phyloP scores from a whole-genome alignment of 2,329 filamentous ascomycete genomes.

The Sclerotinia minor region DNA sequence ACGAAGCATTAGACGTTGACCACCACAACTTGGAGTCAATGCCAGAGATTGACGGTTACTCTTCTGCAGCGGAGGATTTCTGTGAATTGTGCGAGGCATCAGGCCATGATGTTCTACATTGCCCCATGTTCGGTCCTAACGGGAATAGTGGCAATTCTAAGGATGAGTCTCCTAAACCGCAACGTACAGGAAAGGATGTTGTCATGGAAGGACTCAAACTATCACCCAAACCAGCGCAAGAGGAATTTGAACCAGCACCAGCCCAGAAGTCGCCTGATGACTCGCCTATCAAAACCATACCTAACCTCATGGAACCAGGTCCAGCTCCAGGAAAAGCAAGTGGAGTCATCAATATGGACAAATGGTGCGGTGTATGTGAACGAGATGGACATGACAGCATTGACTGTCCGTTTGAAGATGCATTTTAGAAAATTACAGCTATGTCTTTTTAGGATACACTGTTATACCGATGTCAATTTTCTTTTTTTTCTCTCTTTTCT shows the following conservation, averaged over 20 bases:
- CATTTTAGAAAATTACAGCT: constrained; percentile 50
- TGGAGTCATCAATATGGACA: constrained; percentile 75
- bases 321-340: constrained; percentile 77
- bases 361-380: constrained; percentile 98
- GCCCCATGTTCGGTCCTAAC: constrained; percentile 69
- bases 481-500: background rate
- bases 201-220: constrained; percentile 46
- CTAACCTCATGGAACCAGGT: constrained; percentile 63
- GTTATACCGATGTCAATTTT: background rate
- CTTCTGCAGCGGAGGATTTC: constrained; percentile 64
- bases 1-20: constrained; percentile 46
- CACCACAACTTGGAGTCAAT: constrained; percentile 63
- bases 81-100: constrained; percentile 94
- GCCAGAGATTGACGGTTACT: constrained; percentile 69
- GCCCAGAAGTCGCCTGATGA: constrained; percentile 46
- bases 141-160: constrained; percentile 24
- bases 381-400: constrained; percentile 95
- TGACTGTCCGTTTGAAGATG: constrained; percentile 89
- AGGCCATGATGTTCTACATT: constrained; percentile 92
- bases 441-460: constrained; percentile 1
- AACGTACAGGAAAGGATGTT: constrained; percentile 44
- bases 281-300: constrained; percentile 51
- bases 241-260: constrained; percentile 54
- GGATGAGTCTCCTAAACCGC: constrained; percentile 27
- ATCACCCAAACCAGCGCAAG: constrained; percentile 42